Conservation (phyloP, 2,329 filamentous ascomycete species). For the Curvularia sp. region DNA sequence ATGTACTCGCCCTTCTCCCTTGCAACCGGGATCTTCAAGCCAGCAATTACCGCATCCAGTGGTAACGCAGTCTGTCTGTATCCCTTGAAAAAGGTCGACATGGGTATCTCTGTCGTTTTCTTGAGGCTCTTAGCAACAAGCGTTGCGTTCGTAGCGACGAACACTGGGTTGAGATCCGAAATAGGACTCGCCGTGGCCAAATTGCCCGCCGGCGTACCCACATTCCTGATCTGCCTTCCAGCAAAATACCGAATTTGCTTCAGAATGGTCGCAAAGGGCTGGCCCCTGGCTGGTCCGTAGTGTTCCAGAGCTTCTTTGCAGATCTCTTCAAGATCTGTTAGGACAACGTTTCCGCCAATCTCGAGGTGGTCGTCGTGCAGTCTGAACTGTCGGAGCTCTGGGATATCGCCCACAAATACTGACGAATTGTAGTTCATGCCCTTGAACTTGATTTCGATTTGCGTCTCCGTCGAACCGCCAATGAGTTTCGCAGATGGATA, state of each 20-base stretch:
- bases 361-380: constrained; percentile 85
- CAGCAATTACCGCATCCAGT: constrained; percentile 81
- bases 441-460: constrained; percentile 99
- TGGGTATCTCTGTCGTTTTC: constrained; percentile 82
- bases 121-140: constrained; percentile 79
- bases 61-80: constrained; percentile 86
- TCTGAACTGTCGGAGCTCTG: constrained; percentile 81
- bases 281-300: constrained; percentile 74
- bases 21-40: constrained; percentile 83
- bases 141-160: constrained; percentile 84
- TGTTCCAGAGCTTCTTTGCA: constrained; percentile 78
- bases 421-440: constrained; percentile 87
- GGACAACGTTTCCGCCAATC: constrained; percentile 87
- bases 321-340: constrained; percentile 89
- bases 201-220: constrained; percentile 96
- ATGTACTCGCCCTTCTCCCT: constrained; percentile 80
- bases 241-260: constrained; percentile 97
- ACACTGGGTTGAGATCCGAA: constrained; percentile 92
- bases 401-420: constrained; percentile 91
- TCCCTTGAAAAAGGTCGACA: constrained; percentile 90
- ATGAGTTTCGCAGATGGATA: constrained; percentile 92
- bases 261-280: constrained; percentile 87
- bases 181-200: constrained; percentile 94
- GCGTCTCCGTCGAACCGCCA: constrained; percentile 93
- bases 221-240: constrained; percentile 92